These are phyloP conservation scores for Coix lacrymajobi DNA, from an alignment of 176 grass and related monocot species.

Conservation along the genomic window DNA sequence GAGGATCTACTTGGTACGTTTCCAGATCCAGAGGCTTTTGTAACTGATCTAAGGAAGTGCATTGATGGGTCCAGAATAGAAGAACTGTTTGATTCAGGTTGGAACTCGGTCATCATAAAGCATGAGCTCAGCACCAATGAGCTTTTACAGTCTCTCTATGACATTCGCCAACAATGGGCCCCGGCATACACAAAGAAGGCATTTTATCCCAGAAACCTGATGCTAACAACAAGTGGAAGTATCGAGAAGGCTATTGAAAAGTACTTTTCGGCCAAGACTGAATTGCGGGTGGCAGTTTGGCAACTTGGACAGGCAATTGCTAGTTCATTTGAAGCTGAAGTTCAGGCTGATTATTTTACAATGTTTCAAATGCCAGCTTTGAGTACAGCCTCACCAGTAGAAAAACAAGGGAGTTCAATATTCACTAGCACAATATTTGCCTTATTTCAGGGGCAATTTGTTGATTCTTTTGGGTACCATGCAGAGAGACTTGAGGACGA, in stretches of 20 bases:
- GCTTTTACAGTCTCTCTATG: conserved; percentile 65
- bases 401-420: conserved; percentile 63
- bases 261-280: conserved; percentile 60
- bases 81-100: conserved; percentile 72
- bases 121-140: conserved; percentile 61
- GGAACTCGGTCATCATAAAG: conserved; percentile 49
- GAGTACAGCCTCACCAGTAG: conserved; percentile 76
- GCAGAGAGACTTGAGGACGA: conserved; percentile 77
- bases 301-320: conserved; percentile 61
- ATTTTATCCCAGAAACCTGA: conserved; percentile 58
- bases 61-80: conserved; percentile 55
- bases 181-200: conserved; percentile 56
- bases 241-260: conserved; percentile 68
- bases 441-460: conserved; percentile 84
- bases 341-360: conserved; percentile 72
- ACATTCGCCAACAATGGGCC: conserved; percentile 70
- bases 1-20: conserved; percentile 55
- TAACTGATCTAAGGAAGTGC: conserved; percentile 66
- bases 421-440: conserved; percentile 79
- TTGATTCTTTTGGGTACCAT: conserved; percentile 76
- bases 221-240: conserved; percentile 42
- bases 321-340: conserved; percentile 54
- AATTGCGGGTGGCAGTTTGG: conserved; percentile 48
- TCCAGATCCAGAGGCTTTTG: conserved; percentile 43
- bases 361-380: conserved; percentile 55